Evolutionary conservation across 2,329 filamentous ascomycete species (phyloP).

Genomic region (Pyrenophora graminea): DNA sequence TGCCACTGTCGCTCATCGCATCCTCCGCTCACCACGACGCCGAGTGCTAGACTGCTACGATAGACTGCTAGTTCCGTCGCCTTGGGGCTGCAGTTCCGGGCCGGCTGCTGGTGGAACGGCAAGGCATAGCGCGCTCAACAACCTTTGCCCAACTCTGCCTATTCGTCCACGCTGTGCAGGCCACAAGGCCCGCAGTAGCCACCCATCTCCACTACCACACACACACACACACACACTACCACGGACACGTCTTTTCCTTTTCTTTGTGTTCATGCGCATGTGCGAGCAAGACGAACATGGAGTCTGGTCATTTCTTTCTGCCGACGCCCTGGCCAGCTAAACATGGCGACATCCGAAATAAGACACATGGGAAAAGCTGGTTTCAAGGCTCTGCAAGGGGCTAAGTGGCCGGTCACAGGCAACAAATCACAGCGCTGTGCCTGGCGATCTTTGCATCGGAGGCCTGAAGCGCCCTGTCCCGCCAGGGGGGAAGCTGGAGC

Average conservation of each 20-base stretch:
- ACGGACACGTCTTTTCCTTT: conserved; percentile 5
- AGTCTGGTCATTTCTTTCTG: too few relatives aligned
- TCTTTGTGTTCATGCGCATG: neutral
- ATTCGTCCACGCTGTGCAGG: conserved; percentile 1
- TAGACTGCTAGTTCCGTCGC: conserved; percentile 9
- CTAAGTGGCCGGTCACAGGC: conserved; percentile 12
- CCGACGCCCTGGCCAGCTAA: neutral
- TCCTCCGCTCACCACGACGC: conserved; percentile 23
- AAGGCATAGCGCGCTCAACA: conserved; percentile 31
- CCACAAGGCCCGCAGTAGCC: neutral
- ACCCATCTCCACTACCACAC: conserved; percentile 6
- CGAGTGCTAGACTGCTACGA: neutral
- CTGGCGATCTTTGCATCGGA: conserved; percentile 40
- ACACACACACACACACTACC: neutral
- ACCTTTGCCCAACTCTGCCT: conserved; percentile 1
- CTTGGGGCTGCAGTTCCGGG: conserved; percentile 24
- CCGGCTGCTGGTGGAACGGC: conserved; percentile 27
- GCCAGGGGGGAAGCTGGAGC: conserved; percentile 25
- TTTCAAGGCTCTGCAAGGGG: conserved; percentile 37
- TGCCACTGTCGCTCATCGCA: conserved; percentile 19
- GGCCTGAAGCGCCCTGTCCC: conserved; percentile 15
- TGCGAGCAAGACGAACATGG: too few relatives aligned
- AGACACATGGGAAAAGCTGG: conserved; percentile 19
- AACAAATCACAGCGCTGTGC: conserved; percentile 28
- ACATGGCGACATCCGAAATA: conserved; percentile 16